A percentile compares a stretch with the other conserved stretches of the same genome.
Evolutionary conservation across 2,329 filamentous ascomycete species (phyloP).

Genomic region (Phaeosphaeria sp.): DNA sequence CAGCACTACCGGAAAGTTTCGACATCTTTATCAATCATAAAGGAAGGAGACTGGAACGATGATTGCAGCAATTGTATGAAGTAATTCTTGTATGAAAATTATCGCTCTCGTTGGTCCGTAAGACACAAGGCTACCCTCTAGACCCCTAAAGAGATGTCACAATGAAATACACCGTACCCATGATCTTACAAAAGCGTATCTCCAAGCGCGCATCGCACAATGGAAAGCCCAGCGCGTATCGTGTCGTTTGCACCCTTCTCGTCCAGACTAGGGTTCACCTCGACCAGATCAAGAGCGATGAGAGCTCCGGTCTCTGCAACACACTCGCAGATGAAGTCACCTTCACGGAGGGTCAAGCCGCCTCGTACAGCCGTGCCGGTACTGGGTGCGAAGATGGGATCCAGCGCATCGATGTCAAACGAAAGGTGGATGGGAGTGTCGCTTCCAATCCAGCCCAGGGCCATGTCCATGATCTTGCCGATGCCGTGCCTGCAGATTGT

Average conservation of each 20-base stretch:
- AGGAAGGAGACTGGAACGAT: neutral
- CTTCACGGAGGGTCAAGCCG: constrained; percentile 90
- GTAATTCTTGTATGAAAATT: neutral
- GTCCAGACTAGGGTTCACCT: constrained; percentile 59
- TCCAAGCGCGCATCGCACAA: constrained; percentile 89
- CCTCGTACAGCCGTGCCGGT: constrained; percentile 95
- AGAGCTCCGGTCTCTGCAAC: constrained; percentile 64
- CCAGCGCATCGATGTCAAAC: constrained; percentile 95
- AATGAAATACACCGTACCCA: neutral
- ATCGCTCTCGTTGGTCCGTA: neutral
- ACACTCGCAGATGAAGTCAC: constrained; percentile 90
- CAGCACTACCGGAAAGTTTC: too few species aligned
- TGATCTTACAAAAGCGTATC: constrained; percentile 77
- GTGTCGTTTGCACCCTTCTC: constrained; percentile 78
- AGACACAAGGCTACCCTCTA: neutral
- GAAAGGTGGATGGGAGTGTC: constrained; percentile 97
- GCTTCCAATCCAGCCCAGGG: constrained; percentile 90
- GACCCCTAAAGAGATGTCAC: neutral
- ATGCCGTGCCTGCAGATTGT: constrained; percentile 76
- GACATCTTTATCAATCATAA: too few species aligned
- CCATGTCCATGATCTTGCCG: constrained; percentile 96
- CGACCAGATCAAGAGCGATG: constrained; percentile 65
- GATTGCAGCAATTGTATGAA: neutral
- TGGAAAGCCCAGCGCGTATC: constrained; percentile 85
- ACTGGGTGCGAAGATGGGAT: constrained; percentile 94